A percentile compares a stretch with the other conserved stretches of the same genome.
These are phyloP conservation scores for Cercospora sp. DNA, from an alignment of 2,329 filamentous ascomycete genomes.

Conservation along the genomic window DNA sequence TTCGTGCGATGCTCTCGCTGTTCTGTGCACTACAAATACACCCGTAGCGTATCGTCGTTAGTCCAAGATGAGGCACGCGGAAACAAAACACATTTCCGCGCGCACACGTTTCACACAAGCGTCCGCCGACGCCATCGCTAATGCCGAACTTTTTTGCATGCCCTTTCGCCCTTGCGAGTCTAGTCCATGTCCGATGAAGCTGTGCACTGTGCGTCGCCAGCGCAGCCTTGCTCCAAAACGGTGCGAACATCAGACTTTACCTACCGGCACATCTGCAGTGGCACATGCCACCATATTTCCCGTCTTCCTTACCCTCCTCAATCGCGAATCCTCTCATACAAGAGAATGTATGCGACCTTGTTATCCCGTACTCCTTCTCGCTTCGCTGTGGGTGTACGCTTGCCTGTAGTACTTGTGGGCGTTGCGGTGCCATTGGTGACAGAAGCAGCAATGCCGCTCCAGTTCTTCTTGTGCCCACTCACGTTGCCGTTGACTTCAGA, in stretches of 20 bases:
- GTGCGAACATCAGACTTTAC: background rate
- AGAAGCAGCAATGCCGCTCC: conserved; percentile 55
- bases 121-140: conserved; percentile 14
- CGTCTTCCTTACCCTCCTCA: background rate
- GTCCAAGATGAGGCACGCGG: background rate
- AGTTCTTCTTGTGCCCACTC: conserved; percentile 53
- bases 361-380: conserved; percentile 70
- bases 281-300: background rate
- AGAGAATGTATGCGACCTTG: conserved; percentile 94
- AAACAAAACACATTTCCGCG: background rate
- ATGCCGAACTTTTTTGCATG: conserved; percentile 12
- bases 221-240: background rate
- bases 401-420: conserved; percentile 49
- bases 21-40: conserved; percentile 21
- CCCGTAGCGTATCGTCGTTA: conserved; percentile 20
- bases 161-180: background rate
- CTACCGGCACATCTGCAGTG: background rate
- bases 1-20: conserved; percentile 1
- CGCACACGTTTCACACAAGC: conserved; percentile 7
- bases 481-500: conserved; percentile 73
- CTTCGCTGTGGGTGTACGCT: conserved; percentile 55
- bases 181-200: background rate
- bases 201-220: background rate
- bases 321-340: conserved; percentile 65
- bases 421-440: conserved; percentile 59